Evolutionary conservation across 768 basidiomycete species (phyloP).

Genomic region (Phlebiopsis flavidoalba): DNA sequence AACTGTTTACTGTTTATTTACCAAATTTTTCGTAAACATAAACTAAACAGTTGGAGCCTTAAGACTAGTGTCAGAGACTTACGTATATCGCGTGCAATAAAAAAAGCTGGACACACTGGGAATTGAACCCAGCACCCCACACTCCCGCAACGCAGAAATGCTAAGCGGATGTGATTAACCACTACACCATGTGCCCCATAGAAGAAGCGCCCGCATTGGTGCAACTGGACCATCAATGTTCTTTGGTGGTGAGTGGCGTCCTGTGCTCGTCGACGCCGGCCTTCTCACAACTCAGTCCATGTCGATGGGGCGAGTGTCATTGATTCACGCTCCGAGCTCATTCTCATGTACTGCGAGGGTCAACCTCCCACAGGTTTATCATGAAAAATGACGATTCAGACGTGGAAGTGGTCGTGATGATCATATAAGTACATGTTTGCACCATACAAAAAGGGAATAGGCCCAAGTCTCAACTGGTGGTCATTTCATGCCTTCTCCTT

Average conservation of each 20-base stretch:
- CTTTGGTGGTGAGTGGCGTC: no score
- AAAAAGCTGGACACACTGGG: slow-evolving; percentile 1
- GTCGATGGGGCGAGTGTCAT: neutral
- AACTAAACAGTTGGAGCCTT: no score
- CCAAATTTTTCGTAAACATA: no score
- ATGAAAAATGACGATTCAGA: neutral
- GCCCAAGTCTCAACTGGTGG: neutral
- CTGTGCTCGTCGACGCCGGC: no score
- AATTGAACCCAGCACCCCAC: slow-evolving; percentile 3
- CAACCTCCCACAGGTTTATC: neutral
- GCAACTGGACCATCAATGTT: no score
- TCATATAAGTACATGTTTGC: neutral
- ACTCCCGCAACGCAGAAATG: slow-evolving; percentile 5
- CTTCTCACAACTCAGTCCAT: neutral
- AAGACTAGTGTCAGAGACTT: no score
- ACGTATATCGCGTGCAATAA: neutral
- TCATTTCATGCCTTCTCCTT: neutral
- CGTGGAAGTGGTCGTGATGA: neutral
- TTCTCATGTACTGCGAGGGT: neutral
- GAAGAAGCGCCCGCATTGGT: neutral
- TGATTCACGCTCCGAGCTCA: neutral
- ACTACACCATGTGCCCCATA: slow-evolving; percentile 27
- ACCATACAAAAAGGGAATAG: neutral
- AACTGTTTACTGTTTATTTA: no score
- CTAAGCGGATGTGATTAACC: slow-evolving; percentile 29